Percentiles rank a stretch among this genome's conserved stretches.
Evolutionary conservation across 768 basidiomycete genomes (phyloP).

Genomic region (Xerocomellus chrysenteron): DNA sequence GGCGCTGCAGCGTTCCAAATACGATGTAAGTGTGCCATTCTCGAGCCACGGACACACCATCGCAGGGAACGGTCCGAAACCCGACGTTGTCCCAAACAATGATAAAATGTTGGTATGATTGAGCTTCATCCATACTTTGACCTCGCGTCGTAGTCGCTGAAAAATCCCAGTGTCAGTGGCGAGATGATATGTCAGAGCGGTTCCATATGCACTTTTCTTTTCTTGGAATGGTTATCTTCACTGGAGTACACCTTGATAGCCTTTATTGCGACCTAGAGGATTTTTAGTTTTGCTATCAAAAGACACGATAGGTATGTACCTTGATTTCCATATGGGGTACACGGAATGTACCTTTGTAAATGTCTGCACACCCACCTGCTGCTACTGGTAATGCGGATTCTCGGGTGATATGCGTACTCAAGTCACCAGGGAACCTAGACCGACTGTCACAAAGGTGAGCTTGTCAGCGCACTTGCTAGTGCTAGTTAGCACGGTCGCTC

Average conservation of each 20-base stretch:
- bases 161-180: not conserved
- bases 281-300: not conserved
- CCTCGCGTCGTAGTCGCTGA: slow-evolving; percentile 1
- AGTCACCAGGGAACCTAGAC: no score
- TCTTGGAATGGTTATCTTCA: not conserved
- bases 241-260: slow-evolving; percentile 1
- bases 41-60: slow-evolving; percentile 4
- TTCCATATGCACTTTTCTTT: not conserved
- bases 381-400: no score
- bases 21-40: not conserved
- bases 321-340: no score
- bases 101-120: not conserved
- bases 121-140: slow-evolving; percentile 6
- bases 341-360: no score
- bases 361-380: no score
- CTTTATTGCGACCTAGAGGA: not conserved
- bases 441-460: no score
- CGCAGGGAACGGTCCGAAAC: not conserved
- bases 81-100: not conserved
- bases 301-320: not conserved
- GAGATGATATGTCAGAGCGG: not conserved
- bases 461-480: no score
- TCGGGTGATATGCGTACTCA: no score
- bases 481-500: no score
- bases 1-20: not conserved